These are phyloP conservation scores for Boletus sp. DNA, from an alignment of 1,284 basidiomycete species.

Conservation along the genomic window DNA sequence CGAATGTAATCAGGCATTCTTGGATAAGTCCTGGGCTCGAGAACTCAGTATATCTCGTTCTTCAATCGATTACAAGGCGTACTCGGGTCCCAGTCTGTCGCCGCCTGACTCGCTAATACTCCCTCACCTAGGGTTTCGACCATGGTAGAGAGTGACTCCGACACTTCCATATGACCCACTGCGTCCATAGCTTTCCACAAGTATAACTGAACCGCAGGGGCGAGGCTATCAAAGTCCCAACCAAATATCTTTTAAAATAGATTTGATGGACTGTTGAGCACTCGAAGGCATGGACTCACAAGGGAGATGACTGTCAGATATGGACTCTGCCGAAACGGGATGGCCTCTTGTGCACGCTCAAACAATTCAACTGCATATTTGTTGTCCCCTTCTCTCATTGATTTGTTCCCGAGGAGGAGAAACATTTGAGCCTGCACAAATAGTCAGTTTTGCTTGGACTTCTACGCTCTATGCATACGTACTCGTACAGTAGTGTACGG, in stretches of 20 bases:
- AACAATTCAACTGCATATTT: background rate
- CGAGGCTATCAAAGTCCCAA: background rate
- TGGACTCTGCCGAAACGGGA: background rate
- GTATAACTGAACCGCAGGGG: background rate
- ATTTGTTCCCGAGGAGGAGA: background rate
- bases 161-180: background rate
- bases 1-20: background rate
- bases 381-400: background rate
- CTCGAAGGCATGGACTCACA: background rate
- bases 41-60: background rate
- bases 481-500: background rate
- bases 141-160: background rate
- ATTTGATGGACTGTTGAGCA: rapidly evolving
- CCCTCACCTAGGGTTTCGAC: background rate
- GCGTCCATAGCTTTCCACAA: background rate
- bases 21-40: background rate
- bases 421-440: background rate
- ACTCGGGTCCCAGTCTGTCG: background rate
- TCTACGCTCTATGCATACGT: background rate
- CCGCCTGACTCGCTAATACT: background rate
- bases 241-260: background rate
- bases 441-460: background rate
- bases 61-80: background rate
- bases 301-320: background rate
- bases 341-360: background rate